phyloP scores from a whole-genome alignment of 2,329 filamentous ascomycete species.

The Verticillium isaacii region DNA sequence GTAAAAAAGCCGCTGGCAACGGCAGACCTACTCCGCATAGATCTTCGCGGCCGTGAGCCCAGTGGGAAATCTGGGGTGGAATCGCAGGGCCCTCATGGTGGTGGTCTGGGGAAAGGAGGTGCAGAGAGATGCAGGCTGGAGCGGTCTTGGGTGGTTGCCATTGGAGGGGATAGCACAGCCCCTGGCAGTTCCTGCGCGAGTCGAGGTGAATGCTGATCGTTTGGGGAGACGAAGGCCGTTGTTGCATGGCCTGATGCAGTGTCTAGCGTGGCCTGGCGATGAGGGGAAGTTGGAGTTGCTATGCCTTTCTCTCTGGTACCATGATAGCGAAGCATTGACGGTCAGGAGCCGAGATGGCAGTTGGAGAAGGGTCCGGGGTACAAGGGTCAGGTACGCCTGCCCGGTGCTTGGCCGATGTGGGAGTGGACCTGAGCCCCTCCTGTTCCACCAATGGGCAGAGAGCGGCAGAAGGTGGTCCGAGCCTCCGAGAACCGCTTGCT shows the following conservation, averaged over 20 bases:
- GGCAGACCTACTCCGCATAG: constrained; percentile 11
- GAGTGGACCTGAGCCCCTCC: not conserved
- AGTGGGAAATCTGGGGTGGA: constrained; percentile 5
- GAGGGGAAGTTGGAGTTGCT: constrained; percentile 2
- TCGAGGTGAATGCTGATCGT: not conserved
- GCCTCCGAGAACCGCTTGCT: not conserved
- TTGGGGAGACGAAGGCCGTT: not conserved
- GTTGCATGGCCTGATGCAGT: not conserved
- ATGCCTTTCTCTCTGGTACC: not conserved
- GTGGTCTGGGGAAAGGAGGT: not conserved
- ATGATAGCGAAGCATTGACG: not conserved
- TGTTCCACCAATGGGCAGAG: not conserved
- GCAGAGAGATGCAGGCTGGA: not conserved
- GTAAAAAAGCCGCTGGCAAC: constrained; percentile 3
- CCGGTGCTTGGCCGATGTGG: constrained; percentile 7
- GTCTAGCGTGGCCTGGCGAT: not conserved
- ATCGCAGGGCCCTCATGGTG: not conserved
- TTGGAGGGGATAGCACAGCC: constrained; percentile 8
- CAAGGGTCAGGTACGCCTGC: not conserved
- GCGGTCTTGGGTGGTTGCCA: constrained; percentile 10
- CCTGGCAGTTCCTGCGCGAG: constrained; percentile 8
- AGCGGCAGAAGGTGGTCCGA: constrained; percentile 2
- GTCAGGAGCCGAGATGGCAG: not conserved
- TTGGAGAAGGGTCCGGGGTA: not conserved
- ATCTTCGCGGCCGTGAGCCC: not conserved